Conservation (phyloP, 1,139 yeast genomes). For the Candida sp. region DNA sequence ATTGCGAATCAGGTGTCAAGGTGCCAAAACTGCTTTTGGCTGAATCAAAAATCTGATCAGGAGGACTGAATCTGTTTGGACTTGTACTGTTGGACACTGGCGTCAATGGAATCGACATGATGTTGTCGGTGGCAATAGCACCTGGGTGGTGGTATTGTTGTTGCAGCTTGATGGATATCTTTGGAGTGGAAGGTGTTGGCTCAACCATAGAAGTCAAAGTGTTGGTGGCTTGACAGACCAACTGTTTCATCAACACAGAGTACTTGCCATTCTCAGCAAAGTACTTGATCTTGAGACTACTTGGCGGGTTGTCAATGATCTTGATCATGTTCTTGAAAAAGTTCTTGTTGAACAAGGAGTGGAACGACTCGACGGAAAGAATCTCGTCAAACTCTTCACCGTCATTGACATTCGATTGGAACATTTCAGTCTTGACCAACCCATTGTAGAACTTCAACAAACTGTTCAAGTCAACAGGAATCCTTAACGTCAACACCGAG, state of each 20-base stretch:
- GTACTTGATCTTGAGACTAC: constrained; percentile 45
- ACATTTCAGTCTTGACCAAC: constrained; percentile 20
- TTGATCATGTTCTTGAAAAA: constrained; percentile 38
- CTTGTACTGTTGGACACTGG: constrained; percentile 31
- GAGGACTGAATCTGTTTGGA: constrained; percentile 21
- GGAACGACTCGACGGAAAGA: constrained; percentile 22
- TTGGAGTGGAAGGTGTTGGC: constrained; percentile 15
- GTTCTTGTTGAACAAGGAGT: constrained; percentile 18
- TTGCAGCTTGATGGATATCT: constrained; percentile 3
- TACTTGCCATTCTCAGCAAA: constrained; percentile 41
- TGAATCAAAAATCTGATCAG: constrained; percentile 13
- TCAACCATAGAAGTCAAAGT: constrained; percentile 15
- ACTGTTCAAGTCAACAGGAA: constrained; percentile 29
- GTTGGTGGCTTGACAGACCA: constrained; percentile 28
- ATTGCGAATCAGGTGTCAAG: constrained; percentile 15
- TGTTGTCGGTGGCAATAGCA: constrained; percentile 1
- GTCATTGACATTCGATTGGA: constrained; percentile 11
- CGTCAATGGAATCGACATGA: constrained; percentile 23
- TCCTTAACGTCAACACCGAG: constrained; percentile 27
- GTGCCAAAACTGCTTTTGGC: constrained; percentile 8
- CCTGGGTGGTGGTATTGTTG: neutral
- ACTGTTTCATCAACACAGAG: constrained; percentile 39
- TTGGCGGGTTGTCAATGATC: constrained; percentile 51
- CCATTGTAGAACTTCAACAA: constrained; percentile 26
- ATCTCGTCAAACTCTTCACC: constrained; percentile 17